Conservation (phyloP, 768 basidiomycete species). For the Boletellus sp. region DNA sequence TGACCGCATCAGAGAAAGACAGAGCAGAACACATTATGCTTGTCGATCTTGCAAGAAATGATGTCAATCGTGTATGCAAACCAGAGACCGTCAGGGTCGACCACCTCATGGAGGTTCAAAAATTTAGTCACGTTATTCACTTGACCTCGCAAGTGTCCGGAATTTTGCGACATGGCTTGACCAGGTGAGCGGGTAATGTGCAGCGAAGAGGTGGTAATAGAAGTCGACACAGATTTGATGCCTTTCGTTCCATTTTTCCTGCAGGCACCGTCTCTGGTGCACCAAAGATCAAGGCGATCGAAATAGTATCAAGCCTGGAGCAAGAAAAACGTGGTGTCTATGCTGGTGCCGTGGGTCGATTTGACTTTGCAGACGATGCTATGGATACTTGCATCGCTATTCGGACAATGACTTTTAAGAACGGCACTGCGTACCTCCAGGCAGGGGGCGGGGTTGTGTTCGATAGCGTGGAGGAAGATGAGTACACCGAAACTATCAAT, state of each 20-base stretch:
- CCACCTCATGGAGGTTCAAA: conserved; percentile 88
- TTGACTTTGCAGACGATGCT: conserved; percentile 90
- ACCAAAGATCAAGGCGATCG: conserved; percentile 97
- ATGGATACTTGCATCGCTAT: conserved; percentile 99
- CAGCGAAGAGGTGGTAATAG: background rate
- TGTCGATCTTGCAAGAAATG: conserved; percentile 95
- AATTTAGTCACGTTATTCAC: conserved; percentile 98
- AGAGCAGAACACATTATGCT: conserved; percentile 99
- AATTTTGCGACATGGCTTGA: conserved; percentile 71
- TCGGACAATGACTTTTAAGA: conserved; percentile 95
- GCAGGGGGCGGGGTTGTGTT: conserved; percentile 97
- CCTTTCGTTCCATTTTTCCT: conserved; percentile 98
- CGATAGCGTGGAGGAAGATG: conserved; percentile 97
- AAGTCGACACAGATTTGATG: conserved; percentile 71
- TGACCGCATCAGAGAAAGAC: conserved; percentile 88
- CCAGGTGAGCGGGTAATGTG: conserved; percentile 50
- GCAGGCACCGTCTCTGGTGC: conserved; percentile 98
- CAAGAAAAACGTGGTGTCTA: conserved; percentile 90
- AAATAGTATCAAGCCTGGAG: conserved; percentile 84
- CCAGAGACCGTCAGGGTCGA: conserved; percentile 96
- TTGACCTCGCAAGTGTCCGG: conserved; percentile 95
- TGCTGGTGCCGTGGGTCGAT: conserved; percentile 96
- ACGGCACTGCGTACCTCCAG: conserved; percentile 87
- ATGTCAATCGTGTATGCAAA: conserved; percentile 95
- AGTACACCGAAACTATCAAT: conserved; percentile 93